Conservation (phyloP, 768 basidiomycete genomes). For the Leccinum aurantiacum region DNA sequence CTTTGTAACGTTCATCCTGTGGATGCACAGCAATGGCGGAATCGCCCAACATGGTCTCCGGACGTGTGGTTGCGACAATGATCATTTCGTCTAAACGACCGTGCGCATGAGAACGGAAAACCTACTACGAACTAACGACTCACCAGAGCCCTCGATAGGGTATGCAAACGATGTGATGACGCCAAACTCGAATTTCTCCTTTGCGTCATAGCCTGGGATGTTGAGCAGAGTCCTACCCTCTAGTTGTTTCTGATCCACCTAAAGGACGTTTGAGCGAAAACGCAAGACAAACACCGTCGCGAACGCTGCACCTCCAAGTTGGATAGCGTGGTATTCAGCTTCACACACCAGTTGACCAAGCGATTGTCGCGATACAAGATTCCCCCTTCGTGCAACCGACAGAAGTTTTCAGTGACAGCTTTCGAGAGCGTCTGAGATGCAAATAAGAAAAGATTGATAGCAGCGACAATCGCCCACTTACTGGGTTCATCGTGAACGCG, state of each 20-base stretch:
- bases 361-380: conserved; percentile 94
- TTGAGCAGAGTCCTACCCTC: conserved; percentile 80
- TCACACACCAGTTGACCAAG: conserved; percentile 97
- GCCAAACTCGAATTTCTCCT: conserved; percentile 96
- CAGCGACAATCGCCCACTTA: conserved; percentile 32
- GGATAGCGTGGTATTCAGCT: conserved; percentile 94
- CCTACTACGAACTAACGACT: conserved; percentile 12
- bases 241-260: conserved; percentile 93
- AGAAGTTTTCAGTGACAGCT: conserved; percentile 92
- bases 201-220: conserved; percentile 93
- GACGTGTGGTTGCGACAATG: conserved; percentile 94
- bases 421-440: conserved; percentile 61
- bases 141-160: conserved; percentile 81
- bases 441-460: conserved; percentile 1
- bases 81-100: conserved; percentile 72
- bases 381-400: conserved; percentile 86
- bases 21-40: too few species aligned
- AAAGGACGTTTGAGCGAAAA: not conserved
- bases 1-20: too few species aligned
- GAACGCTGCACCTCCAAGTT: conserved; percentile 78
- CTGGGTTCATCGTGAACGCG: conserved; percentile 95
- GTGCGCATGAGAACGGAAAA: not conserved
- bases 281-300: not conserved
- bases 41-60: too few species aligned
- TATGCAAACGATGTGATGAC: conserved; percentile 97